phyloP scores from a whole-genome alignment of 768 basidiomycete genomes.

The Phylloporus arenicola region DNA sequence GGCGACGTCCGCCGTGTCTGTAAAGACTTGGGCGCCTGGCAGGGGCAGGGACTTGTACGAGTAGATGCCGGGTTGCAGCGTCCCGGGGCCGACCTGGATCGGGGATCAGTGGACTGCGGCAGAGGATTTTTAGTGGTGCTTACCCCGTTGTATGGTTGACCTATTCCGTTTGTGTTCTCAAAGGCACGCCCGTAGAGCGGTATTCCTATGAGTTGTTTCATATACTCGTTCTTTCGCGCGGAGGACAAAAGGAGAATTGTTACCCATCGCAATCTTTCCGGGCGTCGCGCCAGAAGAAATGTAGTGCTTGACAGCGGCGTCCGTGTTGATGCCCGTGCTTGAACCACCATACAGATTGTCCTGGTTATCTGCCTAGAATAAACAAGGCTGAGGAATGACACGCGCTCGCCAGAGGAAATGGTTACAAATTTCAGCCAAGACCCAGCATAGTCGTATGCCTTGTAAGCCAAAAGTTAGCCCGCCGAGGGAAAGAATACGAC shows the following conservation, averaged over 20 bases:
- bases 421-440: slow-evolving; percentile 61
- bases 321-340: slow-evolving; percentile 61
- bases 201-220: slow-evolving; percentile 40
- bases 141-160: slow-evolving; percentile 63
- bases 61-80: slow-evolving; percentile 39
- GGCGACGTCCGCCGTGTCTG: slow-evolving; percentile 65
- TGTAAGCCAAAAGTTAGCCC: neutral
- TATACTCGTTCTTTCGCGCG: neutral
- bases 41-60: slow-evolving; percentile 73
- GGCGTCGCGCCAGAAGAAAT: slow-evolving; percentile 54
- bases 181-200: slow-evolving; percentile 81
- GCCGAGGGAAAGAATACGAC: neutral
- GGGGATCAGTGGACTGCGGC: neutral
- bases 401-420: slow-evolving; percentile 26
- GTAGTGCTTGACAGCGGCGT: slow-evolving; percentile 61
- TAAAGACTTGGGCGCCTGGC: slow-evolving; percentile 52
- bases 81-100: slow-evolving; percentile 60
- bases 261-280: slow-evolving; percentile 64
- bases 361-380: slow-evolving; percentile 42
- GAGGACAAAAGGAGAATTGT: neutral
- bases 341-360: slow-evolving; percentile 67
- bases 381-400: neutral
- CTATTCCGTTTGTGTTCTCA: slow-evolving; percentile 62
- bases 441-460: slow-evolving; percentile 76
- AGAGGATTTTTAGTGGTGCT: slow-evolving; percentile 11